A percentile compares a stretch with the other conserved stretches of the same genome.
Evolutionary conservation across 306 rosid genomes (phyloP).

Genomic region (Canavalia ensiformis): DNA sequence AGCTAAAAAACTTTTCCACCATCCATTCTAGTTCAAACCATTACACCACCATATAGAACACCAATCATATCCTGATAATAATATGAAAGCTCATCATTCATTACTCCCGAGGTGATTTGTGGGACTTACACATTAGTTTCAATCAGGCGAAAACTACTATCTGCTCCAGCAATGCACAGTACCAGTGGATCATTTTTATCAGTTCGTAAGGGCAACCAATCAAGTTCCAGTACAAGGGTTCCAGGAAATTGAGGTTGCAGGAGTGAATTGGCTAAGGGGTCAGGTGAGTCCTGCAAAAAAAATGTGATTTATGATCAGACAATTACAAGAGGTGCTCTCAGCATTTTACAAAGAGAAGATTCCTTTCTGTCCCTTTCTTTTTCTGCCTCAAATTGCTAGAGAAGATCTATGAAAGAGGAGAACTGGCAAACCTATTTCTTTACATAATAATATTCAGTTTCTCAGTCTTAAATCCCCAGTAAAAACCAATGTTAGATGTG

Average conservation of each 20-base stretch:
- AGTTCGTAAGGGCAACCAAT: constrained; percentile 96
- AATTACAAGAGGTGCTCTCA: not conserved
- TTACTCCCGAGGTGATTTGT: constrained; percentile 38
- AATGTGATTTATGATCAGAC: constrained; percentile 32
- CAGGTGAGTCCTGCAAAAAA: constrained; percentile 82
- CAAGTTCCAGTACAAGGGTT: constrained; percentile 94
- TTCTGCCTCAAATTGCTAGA: constrained; percentile 14
- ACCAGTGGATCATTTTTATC: constrained; percentile 85
- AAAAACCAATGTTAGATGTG: constrained; percentile 13
- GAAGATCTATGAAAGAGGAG: constrained; percentile 17
- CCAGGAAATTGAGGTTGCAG: constrained; percentile 94
- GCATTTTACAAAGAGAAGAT: not conserved
- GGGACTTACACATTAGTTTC: constrained; percentile 76
- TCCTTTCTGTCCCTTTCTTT: not conserved
- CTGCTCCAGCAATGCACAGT: constrained; percentile 98
- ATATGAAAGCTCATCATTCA: constrained; percentile 30
- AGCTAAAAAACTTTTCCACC: constrained; percentile 29
- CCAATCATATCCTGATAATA: constrained; percentile 27
- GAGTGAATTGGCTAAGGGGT: constrained; percentile 93
- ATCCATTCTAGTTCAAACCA: constrained; percentile 18
- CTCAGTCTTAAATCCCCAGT: constrained; percentile 23
- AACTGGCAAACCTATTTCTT: constrained; percentile 42
- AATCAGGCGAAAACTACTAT: constrained; percentile 93
- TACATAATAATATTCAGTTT: constrained; percentile 34
- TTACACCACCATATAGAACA: constrained; percentile 30